Evolutionary conservation across 2,329 filamentous ascomycete genomes (phyloP), one percentile per base, ranked within the genome.

Genomic region (Paracoccidioides lutzii): DNA sequence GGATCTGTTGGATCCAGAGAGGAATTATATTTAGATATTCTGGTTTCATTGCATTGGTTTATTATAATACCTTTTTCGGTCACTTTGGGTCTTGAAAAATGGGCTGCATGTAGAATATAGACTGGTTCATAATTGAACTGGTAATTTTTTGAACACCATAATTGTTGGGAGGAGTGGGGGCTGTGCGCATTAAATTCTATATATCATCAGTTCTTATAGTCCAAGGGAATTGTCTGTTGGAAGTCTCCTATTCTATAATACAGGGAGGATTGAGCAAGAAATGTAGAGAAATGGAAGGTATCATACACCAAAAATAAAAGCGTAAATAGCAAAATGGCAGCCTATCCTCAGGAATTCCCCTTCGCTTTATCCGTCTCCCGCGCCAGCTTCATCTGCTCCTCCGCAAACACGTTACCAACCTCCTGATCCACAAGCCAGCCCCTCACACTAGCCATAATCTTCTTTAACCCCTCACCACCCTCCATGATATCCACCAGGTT

Each of bases 401-500:
- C 81, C 14, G 75, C 77, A 54, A 88, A 76, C 61, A 95, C 71
- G 4, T 78, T 78, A 66, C 87, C 79, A 41, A 95, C 81, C 59
- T 95, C 90, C 61, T 79, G 79, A 59, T 85, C 82, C 45, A 83
- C 78, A 61, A 93, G 76, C 88, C 88, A 95, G 45, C 78, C 78
- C 61, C 79, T 79, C 10, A 91, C 87, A 60, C 87, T 89, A 15
- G 85, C 80, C 78, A 96, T 88, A 59, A 95, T 75, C 54, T 76
- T 80, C 50, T 88, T 85, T 45, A 96, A 74, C 9, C 78, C 81
- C 56, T 87, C 82, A 10, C 82, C 83, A 3, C 90, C 90, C 50
- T 78, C 80, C 54, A 95, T 76, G n/a, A 95, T 85, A 64, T 86
- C 81, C 52, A 88, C 83, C 59, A 96, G 73, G 66, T 90, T 88